phyloP scores from a whole-genome alignment of 345 rosid genomes.

The Angophora floribunda region DNA sequence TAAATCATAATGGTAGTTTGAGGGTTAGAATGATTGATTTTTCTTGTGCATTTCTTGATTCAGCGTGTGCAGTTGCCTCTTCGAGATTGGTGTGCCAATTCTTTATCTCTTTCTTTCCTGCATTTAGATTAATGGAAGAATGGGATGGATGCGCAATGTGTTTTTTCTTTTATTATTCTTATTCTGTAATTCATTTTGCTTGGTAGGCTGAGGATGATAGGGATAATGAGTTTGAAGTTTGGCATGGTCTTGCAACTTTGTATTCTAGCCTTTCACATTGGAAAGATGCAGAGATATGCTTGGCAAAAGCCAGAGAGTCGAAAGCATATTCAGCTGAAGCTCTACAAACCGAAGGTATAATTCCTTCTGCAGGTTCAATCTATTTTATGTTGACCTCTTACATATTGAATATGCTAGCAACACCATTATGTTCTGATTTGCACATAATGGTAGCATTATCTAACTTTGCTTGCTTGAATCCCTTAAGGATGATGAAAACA shows the following conservation, averaged over 20 bases:
- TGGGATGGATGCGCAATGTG: neutral
- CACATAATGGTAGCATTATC: neutral
- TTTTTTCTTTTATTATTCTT: neutral
- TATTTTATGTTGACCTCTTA: neutral
- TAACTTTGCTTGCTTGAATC: neutral
- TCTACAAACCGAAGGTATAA: constrained; percentile 74
- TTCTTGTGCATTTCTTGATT: neutral
- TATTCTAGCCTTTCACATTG: constrained; percentile 80
- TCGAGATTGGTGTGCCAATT: neutral
- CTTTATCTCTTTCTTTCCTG: neutral
- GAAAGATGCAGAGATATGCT: constrained; percentile 88
- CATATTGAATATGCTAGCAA: neutral
- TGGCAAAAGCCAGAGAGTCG: constrained; percentile 66
- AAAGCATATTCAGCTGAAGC: constrained; percentile 64
- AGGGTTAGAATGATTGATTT: neutral
- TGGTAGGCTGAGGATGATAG: constrained; percentile 54
- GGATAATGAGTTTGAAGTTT: constrained; percentile 79
- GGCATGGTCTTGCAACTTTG: constrained; percentile 82
- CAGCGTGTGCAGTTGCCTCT: neutral
- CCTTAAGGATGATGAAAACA: neutral
- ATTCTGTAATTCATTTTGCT: neutral
- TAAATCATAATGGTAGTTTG: neutral
- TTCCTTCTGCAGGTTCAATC: constrained; percentile 1
- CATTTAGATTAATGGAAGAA: neutral
- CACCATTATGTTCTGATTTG: neutral